Conservation (phyloP, 1,284 basidiomycete species). For the Salmacisia buchloeana region DNA sequence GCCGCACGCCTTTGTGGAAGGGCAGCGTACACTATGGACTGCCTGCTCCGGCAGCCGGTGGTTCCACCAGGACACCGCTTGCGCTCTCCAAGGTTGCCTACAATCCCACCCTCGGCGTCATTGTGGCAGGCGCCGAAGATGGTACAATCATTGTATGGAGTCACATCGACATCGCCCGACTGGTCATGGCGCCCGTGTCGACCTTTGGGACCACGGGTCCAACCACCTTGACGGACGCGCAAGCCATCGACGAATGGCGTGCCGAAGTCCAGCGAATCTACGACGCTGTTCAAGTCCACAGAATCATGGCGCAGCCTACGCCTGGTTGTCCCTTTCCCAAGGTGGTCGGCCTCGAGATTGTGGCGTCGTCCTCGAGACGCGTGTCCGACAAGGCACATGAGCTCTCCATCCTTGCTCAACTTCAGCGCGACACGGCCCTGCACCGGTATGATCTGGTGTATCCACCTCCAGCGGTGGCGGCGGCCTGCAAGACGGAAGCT, state of each 20-base stretch:
- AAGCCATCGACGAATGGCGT: background rate
- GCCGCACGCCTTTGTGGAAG: background rate
- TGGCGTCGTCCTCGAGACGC: background rate
- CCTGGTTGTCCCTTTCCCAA: background rate
- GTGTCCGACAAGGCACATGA: background rate
- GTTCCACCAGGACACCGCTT: background rate
- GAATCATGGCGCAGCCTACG: background rate
- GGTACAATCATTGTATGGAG: slow-evolving; percentile 42
- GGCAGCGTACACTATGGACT: background rate
- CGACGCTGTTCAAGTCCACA: background rate
- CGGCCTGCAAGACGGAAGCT: no score
- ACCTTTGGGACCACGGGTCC: slow-evolving; percentile 19
- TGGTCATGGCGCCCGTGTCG: slow-evolving; percentile 24
- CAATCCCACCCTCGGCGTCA: slow-evolving; percentile 29
- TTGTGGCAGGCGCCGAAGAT: slow-evolving; percentile 32
- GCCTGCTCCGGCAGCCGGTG: background rate
- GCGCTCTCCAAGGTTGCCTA: slow-evolving; percentile 26
- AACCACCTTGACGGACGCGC: background rate
- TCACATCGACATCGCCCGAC: slow-evolving; percentile 27
- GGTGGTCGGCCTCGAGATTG: background rate
- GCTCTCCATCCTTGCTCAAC: background rate
- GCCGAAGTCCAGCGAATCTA: background rate
- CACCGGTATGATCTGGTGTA: no score
- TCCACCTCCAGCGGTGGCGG: no score
- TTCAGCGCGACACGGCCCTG: background rate